Evolutionary conservation across 2,329 filamentous ascomycete species (phyloP).

Genomic region (Cladophialophora psammophila): DNA sequence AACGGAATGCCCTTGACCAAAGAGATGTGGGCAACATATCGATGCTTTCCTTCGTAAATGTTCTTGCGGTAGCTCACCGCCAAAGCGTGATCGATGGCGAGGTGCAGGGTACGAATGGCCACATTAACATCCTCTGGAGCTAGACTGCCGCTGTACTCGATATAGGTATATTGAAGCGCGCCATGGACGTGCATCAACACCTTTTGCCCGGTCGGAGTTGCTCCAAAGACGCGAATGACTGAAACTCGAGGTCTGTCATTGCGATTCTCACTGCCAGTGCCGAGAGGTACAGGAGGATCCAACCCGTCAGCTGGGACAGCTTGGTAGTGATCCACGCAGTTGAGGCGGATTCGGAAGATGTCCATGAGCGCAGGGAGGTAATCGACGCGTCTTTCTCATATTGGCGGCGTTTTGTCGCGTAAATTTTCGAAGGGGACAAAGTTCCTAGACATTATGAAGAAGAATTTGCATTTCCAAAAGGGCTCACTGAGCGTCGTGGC

Average conservation of each 20-base stretch:
- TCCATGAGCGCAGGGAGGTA: slow-evolving; percentile 57
- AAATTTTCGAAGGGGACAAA: background rate
- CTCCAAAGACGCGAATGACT: slow-evolving; percentile 87
- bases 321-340: slow-evolving; percentile 96
- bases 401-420: slow-evolving; percentile 16
- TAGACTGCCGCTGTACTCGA: slow-evolving; percentile 79
- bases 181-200: slow-evolving; percentile 96
- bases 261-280: slow-evolving; percentile 58
- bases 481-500: background rate
- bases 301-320: slow-evolving; percentile 73
- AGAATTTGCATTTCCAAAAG: background rate
- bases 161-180: slow-evolving; percentile 92
- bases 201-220: slow-evolving; percentile 93
- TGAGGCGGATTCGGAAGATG: slow-evolving; percentile 86
- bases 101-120: slow-evolving; percentile 79
- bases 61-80: slow-evolving; percentile 84
- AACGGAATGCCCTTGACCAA: slow-evolving; percentile 93
- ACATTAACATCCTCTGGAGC: slow-evolving; percentile 71
- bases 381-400: slow-evolving; percentile 30
- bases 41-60: slow-evolving; percentile 70
- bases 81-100: slow-evolving; percentile 89
- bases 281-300: slow-evolving; percentile 77
- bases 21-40: slow-evolving; percentile 88
- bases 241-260: slow-evolving; percentile 76
- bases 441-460: background rate